Evolutionary conservation across 495 filamentous ascomycete species (phyloP).

Genomic region (Penicillium canescens): DNA sequence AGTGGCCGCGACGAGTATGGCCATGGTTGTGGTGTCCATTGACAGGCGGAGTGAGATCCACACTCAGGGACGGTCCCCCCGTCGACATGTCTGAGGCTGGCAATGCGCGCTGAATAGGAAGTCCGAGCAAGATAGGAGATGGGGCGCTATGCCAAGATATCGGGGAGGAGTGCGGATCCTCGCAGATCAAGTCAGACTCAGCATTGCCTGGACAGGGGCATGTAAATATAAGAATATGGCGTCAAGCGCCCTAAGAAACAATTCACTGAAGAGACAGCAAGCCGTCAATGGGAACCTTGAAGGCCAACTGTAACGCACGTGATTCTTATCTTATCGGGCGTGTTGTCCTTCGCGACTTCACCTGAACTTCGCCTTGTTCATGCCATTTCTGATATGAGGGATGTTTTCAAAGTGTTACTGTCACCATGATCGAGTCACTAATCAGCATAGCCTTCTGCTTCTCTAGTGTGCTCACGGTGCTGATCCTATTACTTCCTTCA

Average conservation of each 20-base stretch:
- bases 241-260: neutral
- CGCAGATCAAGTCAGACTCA: conserved; percentile 2
- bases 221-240: neutral
- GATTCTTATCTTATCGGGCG: too few relatives aligned
- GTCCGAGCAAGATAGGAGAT: conserved; percentile 7
- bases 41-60: conserved; percentile 31
- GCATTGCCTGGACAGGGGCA: conserved; percentile 1
- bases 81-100: conserved; percentile 36
- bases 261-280: too few relatives aligned
- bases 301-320: too few relatives aligned
- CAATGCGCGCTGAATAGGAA: conserved; percentile 10
- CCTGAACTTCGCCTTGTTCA: too few relatives aligned
- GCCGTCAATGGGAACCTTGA: too few relatives aligned
- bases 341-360: too few relatives aligned
- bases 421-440: conserved; percentile 42
- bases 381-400: neutral
- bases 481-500: conserved; percentile 53
- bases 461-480: conserved; percentile 49
- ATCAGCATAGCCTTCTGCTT: conserved; percentile 47
- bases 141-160: conserved; percentile 10
- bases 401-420: neutral
- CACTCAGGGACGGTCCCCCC: conserved; percentile 31
- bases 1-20: conserved; percentile 44
- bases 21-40: conserved; percentile 34
- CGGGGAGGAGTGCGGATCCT: conserved; percentile 3